Conservation (phyloP, 148 eudicot genomes). For the Beta vulgaris region DNA sequence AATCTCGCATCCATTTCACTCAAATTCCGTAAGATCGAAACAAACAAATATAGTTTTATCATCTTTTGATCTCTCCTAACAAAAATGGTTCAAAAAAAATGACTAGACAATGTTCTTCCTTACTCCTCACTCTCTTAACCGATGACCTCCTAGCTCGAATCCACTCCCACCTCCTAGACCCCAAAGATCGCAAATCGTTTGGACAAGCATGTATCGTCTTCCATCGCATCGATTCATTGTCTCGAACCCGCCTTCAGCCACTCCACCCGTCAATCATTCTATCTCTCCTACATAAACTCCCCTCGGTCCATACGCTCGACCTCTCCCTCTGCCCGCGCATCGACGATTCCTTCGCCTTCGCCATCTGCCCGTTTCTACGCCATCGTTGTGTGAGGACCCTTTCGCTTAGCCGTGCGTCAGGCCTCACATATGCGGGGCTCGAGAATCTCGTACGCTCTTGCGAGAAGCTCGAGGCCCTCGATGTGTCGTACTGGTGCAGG, state of each 20-base stretch:
- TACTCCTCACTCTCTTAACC: constrained; percentile 38
- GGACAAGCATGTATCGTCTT: constrained; percentile 52
- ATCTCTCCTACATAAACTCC: constrained; percentile 37
- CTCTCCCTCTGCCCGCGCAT: constrained; percentile 60
- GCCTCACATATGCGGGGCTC: constrained; percentile 21
- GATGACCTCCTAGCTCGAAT: constrained; percentile 54
- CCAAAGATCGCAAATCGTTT: constrained; percentile 47
- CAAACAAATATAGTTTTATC: no score
- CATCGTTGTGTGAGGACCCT: constrained; percentile 11
- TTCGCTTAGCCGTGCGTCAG: constrained; percentile 21
- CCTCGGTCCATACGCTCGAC: constrained; percentile 42
- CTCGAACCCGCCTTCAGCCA: constrained; percentile 49
- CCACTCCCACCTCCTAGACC: constrained; percentile 33
- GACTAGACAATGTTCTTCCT: constrained; percentile 6
- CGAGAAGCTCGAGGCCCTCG: constrained; percentile 32
- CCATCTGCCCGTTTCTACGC: constrained; percentile 24
- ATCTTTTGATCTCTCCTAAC: no score
- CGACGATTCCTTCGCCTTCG: constrained; percentile 37
- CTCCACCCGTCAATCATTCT: constrained; percentile 52
- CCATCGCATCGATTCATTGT: constrained; percentile 45
- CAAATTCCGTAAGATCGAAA: neutral
- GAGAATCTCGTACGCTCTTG: constrained; percentile 18
- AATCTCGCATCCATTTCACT: neutral
- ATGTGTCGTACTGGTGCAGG: constrained; percentile 47
- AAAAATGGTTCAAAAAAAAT: no score